A percentile compares a stretch with the other conserved stretches of the same genome.
phyloP scores from a whole-genome alignment of 2,329 filamentous ascomycete genomes.

The Diaporthe vaccinii region DNA sequence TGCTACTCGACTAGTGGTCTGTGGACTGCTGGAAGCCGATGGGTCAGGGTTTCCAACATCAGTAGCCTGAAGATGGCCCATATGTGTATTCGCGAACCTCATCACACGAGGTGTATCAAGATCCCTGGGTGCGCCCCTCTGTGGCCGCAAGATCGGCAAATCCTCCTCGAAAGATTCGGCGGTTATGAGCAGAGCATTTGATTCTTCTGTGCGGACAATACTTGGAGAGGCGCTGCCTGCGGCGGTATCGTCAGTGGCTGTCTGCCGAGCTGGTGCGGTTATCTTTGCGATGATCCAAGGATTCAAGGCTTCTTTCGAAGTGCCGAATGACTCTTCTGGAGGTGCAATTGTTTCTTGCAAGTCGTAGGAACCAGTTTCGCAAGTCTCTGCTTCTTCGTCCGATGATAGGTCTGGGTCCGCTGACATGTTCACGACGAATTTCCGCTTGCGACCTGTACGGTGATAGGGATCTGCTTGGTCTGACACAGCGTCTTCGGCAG shows the following conservation, averaged over 20 bases:
- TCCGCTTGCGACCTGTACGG: not conserved
- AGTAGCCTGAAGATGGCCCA: not conserved
- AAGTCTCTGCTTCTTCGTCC: slow-evolving; percentile 36
- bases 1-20: not conserved
- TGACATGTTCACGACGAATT: slow-evolving; percentile 38
- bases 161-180: slow-evolving; percentile 39
- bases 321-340: not conserved
- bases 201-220: not conserved
- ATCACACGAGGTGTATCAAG: slow-evolving; percentile 44
- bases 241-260: not conserved
- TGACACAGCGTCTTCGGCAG: not conserved
- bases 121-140: slow-evolving; percentile 47
- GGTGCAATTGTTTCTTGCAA: not conserved
- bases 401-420: slow-evolving; percentile 38
- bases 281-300: slow-evolving; percentile 58
- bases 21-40: not conserved
- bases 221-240: not conserved
- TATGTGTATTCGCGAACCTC: not conserved
- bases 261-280: slow-evolving; percentile 44
- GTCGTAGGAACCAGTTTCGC: not conserved
- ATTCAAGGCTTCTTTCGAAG: slow-evolving; percentile 48
- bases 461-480: not conserved
- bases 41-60: not conserved
- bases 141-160: slow-evolving; percentile 48
- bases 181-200: not conserved